Percentiles rank a stretch among this genome's conserved stretches.
Conservation (phyloP, 179 eudicot species). For the Camellia oleifera region DNA sequence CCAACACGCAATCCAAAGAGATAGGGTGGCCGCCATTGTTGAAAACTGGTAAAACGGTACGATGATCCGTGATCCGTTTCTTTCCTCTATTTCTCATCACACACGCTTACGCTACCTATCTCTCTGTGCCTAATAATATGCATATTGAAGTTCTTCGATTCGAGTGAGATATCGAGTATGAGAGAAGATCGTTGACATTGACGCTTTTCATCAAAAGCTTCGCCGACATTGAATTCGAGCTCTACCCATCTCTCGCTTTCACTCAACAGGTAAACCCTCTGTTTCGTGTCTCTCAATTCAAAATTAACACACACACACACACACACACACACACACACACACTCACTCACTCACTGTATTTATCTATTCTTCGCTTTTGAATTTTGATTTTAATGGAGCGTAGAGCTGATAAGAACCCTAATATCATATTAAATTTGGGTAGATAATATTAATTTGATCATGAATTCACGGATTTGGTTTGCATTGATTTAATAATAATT, state of each 20-base stretch:
- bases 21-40: not conserved
- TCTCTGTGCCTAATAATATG: not conserved
- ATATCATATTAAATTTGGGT: not conserved
- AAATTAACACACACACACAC: not conserved
- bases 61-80: not conserved
- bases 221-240: not conserved
- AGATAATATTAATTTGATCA: not conserved
- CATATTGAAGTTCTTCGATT: not conserved
- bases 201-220: not conserved
- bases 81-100: not conserved
- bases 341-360: too few species aligned
- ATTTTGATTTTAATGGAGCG: not conserved
- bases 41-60: not conserved
- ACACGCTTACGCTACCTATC: not conserved
- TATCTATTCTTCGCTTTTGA: not conserved
- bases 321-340: not conserved
- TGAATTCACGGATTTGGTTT: not conserved
- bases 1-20: not conserved
- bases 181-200: not conserved
- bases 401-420: not conserved
- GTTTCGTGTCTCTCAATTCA: not conserved
- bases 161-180: not conserved
- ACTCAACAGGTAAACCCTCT: not conserved
- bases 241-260: not conserved
- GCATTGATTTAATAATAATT: not conserved